Evolutionary conservation across 768 basidiomycete genomes (phyloP).

Genomic region (Agrocybe pediades): DNA sequence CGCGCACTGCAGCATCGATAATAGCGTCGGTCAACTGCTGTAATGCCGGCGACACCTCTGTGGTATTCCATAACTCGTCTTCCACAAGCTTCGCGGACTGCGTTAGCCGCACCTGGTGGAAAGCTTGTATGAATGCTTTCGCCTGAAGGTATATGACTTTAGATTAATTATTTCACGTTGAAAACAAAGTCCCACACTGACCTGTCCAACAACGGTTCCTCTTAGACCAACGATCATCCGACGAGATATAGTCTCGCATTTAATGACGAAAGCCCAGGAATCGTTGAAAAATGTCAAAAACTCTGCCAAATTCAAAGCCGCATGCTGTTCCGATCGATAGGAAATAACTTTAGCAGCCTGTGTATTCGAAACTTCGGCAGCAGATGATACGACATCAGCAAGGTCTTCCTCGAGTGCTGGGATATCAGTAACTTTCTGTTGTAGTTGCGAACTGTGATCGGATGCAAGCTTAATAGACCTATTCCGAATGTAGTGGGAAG

Average conservation of each 20-base stretch:
- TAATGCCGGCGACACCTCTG: conserved; percentile 64
- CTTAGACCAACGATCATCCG: conserved; percentile 93
- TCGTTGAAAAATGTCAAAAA: conserved; percentile 84
- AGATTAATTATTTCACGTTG: background rate
- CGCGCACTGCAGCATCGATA: conserved; percentile 78
- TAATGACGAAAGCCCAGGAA: conserved; percentile 89
- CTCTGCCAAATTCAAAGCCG: conserved; percentile 65
- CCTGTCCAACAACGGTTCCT: conserved; percentile 84
- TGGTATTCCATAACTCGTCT: conserved; percentile 91
- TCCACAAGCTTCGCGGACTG: conserved; percentile 89
- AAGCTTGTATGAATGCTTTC: conserved; percentile 82
- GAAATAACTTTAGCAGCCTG: conserved; percentile 79
- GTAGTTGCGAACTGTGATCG: conserved; percentile 30
- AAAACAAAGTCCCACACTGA: conserved; percentile 26
- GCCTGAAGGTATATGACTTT: conserved; percentile 48
- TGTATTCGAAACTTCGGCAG: conserved; percentile 84
- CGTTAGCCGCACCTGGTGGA: conserved; percentile 81
- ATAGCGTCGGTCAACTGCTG: conserved; percentile 77
- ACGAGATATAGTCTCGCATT: conserved; percentile 81
- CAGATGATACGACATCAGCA: conserved; percentile 73
- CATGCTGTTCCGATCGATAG: conserved; percentile 78
- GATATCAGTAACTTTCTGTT: conserved; percentile 37
- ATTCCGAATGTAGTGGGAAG: background rate
- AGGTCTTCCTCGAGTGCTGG: conserved; percentile 64
- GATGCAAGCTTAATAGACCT: background rate